Evolutionary conservation across 306 rosid genomes (phyloP).

Genomic region (Abrus pulchellus): DNA sequence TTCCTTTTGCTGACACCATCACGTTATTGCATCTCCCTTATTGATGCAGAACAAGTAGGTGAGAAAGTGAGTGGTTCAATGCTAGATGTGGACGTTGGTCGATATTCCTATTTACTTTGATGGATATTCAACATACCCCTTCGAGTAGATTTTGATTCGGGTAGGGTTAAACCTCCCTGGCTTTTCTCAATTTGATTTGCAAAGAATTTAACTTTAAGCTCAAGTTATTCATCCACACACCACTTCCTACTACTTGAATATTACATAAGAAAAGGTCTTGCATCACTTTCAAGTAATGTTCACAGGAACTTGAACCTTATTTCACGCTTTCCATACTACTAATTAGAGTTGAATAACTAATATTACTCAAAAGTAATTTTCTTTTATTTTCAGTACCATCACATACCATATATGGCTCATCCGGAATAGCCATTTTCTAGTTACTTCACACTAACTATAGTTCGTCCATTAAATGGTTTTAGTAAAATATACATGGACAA

Average conservation of each 20-base stretch:
- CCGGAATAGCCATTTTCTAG: neutral
- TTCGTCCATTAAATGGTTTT: neutral
- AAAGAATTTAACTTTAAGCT: neutral
- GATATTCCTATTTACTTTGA: slow-evolving; percentile 24
- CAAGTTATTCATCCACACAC: neutral
- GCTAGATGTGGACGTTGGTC: slow-evolving; percentile 13
- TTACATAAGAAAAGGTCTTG: neutral
- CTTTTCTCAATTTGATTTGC: neutral
- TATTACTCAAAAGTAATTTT: neutral
- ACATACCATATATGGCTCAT: too few species aligned
- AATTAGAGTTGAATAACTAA: neutral
- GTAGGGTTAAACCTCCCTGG: neutral
- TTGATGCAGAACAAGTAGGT: slow-evolving; percentile 30
- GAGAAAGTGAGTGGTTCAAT: slow-evolving; percentile 37
- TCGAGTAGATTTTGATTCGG: slow-evolving; percentile 19
- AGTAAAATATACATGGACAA: neutral
- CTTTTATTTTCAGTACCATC: neutral
- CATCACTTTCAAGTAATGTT: slow-evolving; percentile 23
- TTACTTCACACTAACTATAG: neutral
- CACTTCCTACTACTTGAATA: slow-evolving; percentile 23
- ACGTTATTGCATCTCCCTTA: slow-evolving; percentile 57
- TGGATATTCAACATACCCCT: neutral
- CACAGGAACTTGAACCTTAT: neutral
- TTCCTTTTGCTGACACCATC: slow-evolving; percentile 73
- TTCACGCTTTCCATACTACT: neutral